Conservation (phyloP, 2,329 filamentous ascomycete species). For the Stemphylium vesicarium region DNA sequence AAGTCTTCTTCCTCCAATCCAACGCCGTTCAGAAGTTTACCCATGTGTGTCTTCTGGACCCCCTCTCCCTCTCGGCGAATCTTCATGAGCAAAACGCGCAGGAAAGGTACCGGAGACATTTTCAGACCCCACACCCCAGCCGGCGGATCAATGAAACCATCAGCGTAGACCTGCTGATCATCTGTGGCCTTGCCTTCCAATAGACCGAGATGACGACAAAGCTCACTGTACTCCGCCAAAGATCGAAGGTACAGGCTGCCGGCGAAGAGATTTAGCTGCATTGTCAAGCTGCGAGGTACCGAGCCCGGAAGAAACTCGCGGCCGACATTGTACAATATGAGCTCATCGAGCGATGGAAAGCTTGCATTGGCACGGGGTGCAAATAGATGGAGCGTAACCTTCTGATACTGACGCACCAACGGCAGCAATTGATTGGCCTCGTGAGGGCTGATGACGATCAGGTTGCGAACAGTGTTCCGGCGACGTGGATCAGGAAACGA, state of each 20-base stretch:
- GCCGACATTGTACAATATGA: slow-evolving; percentile 55
- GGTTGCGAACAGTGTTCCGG: not conserved
- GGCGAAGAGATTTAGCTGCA: slow-evolving; percentile 69
- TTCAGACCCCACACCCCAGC: slow-evolving; percentile 41
- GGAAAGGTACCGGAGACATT: slow-evolving; percentile 51
- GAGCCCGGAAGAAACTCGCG: not conserved
- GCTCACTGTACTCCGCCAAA: slow-evolving; percentile 60
- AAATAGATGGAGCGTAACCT: slow-evolving; percentile 60
- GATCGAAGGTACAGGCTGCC: slow-evolving; percentile 69
- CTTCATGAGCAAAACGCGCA: slow-evolving; percentile 46
- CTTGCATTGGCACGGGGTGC: slow-evolving; percentile 53
- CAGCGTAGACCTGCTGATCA: slow-evolving; percentile 35
- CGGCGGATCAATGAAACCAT: slow-evolving; percentile 47
- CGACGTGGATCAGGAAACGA: slow-evolving; percentile 28
- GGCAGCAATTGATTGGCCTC: slow-evolving; percentile 64
- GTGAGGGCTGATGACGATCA: slow-evolving; percentile 66
- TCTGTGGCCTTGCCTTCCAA: slow-evolving; percentile 32
- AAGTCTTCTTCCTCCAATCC: slow-evolving; percentile 47
- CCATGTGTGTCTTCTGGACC: slow-evolving; percentile 55
- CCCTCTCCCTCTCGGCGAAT: slow-evolving; percentile 45
- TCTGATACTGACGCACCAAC: slow-evolving; percentile 42
- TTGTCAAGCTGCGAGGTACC: slow-evolving; percentile 40
- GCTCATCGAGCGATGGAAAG: slow-evolving; percentile 51
- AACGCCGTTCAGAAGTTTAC: slow-evolving; percentile 47
- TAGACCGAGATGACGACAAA: slow-evolving; percentile 62